Evolutionary conservation across 2,329 filamentous ascomycete genomes (phyloP).

Genomic region (Monosporascus sp.): DNA sequence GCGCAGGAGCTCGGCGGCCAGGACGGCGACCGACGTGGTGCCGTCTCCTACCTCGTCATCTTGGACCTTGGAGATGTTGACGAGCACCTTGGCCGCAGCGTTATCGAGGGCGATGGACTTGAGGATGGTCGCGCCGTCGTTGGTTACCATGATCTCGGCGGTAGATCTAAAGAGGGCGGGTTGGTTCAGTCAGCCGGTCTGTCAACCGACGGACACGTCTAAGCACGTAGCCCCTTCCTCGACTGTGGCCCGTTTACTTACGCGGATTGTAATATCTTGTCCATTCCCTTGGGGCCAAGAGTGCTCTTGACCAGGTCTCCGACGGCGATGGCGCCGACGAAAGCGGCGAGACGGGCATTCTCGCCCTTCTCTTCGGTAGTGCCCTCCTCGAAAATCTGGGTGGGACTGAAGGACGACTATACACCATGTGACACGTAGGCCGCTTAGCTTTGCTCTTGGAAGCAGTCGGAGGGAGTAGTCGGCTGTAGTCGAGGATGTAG

Average conservation of each 20-base stretch:
- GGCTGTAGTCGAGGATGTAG: background rate
- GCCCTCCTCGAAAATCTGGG: conserved; percentile 96
- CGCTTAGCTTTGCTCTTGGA: background rate
- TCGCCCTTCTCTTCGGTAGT: conserved; percentile 97
- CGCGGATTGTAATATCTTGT: conserved; percentile 96
- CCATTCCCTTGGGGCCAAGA: conserved; percentile 96
- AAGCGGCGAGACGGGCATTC: conserved; percentile 97
- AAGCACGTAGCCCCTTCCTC: no score
- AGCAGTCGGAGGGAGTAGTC: background rate
- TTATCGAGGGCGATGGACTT: conserved; percentile 99
- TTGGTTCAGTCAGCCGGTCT: background rate
- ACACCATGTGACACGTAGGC: background rate
- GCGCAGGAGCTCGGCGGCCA: conserved; percentile 89
- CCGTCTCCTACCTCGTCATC: conserved; percentile 98
- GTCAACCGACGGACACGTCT: no score
- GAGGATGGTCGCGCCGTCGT: conserved; percentile 96
- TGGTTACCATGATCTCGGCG: conserved; percentile 96
- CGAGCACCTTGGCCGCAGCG: conserved; percentile 93
- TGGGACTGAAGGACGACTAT: conserved; percentile 69
- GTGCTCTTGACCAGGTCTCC: conserved; percentile 97
- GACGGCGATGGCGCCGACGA: conserved; percentile 96
- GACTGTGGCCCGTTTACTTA: conserved; percentile 41
- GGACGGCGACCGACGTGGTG: conserved; percentile 93
- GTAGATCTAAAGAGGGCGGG: conserved; percentile 62
- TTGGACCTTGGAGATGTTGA: conserved; percentile 99